These are phyloP conservation scores for Scutellaria baicalensis DNA, from an alignment of 257 asterid species.

Conservation along the genomic window DNA sequence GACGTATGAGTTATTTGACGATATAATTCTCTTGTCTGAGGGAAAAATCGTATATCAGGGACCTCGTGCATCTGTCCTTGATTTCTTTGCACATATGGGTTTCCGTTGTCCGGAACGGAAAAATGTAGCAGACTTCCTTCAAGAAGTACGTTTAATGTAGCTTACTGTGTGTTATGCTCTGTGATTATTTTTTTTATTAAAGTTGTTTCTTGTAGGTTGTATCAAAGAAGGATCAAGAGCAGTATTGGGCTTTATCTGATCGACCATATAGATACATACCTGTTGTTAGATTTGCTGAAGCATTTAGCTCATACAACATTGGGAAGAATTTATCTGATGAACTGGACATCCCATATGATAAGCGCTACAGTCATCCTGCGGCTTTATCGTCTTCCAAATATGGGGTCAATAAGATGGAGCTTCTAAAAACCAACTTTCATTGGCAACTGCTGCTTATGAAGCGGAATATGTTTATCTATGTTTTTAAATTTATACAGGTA, in stretches of 20 bases:
- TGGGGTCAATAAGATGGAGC: slow-evolving; percentile 71
- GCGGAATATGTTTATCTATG: slow-evolving; percentile 77
- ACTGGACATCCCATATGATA: slow-evolving; percentile 61
- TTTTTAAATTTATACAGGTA: slow-evolving; percentile 91
- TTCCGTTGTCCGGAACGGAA: slow-evolving; percentile 82
- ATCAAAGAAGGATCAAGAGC: slow-evolving; percentile 90
- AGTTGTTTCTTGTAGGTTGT: slow-evolving; percentile 46
- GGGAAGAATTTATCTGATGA: slow-evolving; percentile 67
- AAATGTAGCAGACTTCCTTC: slow-evolving; percentile 94
- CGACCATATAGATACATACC: slow-evolving; percentile 62
- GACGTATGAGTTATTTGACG: slow-evolving; percentile 91
- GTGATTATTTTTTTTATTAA: slow-evolving; percentile 4
- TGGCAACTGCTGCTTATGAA: slow-evolving; percentile 91
- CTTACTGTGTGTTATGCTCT: slow-evolving; percentile 7
- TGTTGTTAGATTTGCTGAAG: slow-evolving; percentile 68
- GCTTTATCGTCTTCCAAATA: slow-evolving; percentile 70
- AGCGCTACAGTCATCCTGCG: slow-evolving; percentile 85
- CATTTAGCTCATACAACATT: slow-evolving; percentile 46
- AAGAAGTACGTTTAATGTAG: slow-evolving; percentile 60
- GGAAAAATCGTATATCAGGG: slow-evolving; percentile 94
- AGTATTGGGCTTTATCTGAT: slow-evolving; percentile 70
- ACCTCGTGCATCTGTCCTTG: slow-evolving; percentile 57
- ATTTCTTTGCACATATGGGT: slow-evolving; percentile 76
- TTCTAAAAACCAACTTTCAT: slow-evolving; percentile 65
- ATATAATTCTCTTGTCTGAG: slow-evolving; percentile 75